Percentiles rank a stretch among this genome's conserved stretches.
Evolutionary conservation across 768 basidiomycete genomes (phyloP).

Genomic region (Hemileccinum impolitum): DNA sequence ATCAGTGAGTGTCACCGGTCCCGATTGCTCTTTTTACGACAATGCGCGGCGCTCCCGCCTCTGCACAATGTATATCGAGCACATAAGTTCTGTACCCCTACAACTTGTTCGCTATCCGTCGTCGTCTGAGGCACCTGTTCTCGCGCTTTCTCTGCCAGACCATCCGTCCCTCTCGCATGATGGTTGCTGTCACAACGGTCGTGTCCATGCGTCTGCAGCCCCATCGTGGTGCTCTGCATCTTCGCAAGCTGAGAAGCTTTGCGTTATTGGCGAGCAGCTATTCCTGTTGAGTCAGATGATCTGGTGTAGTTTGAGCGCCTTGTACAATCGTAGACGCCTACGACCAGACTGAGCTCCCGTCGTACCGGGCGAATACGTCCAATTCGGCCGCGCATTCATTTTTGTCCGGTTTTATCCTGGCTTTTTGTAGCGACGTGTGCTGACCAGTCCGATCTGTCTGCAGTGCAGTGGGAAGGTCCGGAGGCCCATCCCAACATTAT

Average conservation of each 20-base stretch:
- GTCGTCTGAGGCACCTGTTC: conserved; percentile 31
- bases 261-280: conserved; percentile 35
- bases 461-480: conserved; percentile 74
- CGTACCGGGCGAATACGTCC: conserved; percentile 3
- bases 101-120: conserved; percentile 34
- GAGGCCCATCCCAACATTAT: conserved; percentile 51
- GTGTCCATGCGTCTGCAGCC: conserved; percentile 29
- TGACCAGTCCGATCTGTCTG: conserved; percentile 27
- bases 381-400: conserved; percentile 2
- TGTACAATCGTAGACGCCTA: conserved; percentile 23
- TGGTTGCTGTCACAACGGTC: conserved; percentile 32
- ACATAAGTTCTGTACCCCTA: conserved; percentile 35
- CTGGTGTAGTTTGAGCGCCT: conserved; percentile 34
- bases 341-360: conserved; percentile 16
- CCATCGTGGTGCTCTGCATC: conserved; percentile 23
- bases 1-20: conserved; percentile 69
- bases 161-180: conserved; percentile 27
- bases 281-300: conserved; percentile 35
- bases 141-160: conserved; percentile 32
- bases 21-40: conserved; percentile 29
- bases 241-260: conserved; percentile 32
- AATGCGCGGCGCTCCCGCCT: conserved; percentile 19
- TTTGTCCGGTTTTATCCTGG: conserved; percentile 13
- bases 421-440: conserved; percentile 20
- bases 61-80: conserved; percentile 36